Evolutionary conservation across 345 rosid species (phyloP), one percentile per base, ranked within the genome.

Genomic region (Lepidium africanum): DNA sequence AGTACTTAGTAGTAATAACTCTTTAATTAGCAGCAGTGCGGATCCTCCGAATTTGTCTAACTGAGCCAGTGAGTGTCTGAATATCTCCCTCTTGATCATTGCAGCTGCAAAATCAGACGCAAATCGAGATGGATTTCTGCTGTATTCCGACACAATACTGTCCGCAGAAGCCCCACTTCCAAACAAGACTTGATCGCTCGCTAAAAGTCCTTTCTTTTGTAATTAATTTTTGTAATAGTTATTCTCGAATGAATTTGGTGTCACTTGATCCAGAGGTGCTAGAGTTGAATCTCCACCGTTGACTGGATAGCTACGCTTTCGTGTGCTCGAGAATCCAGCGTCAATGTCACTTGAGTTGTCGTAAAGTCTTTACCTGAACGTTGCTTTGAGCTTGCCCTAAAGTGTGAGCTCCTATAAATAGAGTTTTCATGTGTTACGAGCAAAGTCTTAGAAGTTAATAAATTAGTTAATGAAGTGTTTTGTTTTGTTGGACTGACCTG

Each of bases 181-280:
- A 48, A 77, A 80, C 27, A 86, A 74, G 14, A 73, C 77, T 27
- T 85, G 90, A 51, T 87, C 90, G 0, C 70, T 67, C 15, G 40
- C 42, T 3, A 87, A 76, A 21, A 85, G 86, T 46, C 93, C 88
- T 64, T 80, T 80, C 81, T 78, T 82, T 46, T 77, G 80, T 65
- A 79, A 56, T 37, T 83, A 80, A 58, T 78, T 85, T 66, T 71
- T 76, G 79, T 78, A 85, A 64, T 82, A 85, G 43, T 76, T 80
- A 15, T 83, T 85, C 69, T 85, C 88, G 43, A 87, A 85, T 1
- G 72, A 70, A 51, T 81, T 71, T 1, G 89, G 83, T 5, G 89
- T 84, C 38, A 81, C 83, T 71, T 78, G 70, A 43, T 86, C 88
- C 4, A 86, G 74, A 3, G 81, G 59, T 15, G 86, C 78, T 61